These are phyloP conservation scores for Paramecium bursaria DNA, from an alignment of 73 alveolate species.

Conservation along the genomic window DNA sequence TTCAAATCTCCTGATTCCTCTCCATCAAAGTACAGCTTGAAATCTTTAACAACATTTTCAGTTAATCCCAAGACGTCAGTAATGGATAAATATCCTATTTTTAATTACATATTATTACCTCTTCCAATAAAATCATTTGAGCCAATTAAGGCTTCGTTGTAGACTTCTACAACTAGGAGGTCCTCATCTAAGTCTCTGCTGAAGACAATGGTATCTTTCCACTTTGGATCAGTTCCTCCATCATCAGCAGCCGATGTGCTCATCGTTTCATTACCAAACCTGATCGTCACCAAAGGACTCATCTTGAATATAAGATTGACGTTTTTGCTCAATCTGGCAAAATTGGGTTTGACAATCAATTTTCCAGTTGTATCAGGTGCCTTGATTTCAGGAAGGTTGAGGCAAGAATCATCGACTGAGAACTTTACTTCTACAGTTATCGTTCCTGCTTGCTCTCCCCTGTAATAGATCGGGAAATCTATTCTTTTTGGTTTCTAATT, in stretches of 20 bases:
- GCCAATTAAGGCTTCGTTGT: constrained; percentile 34
- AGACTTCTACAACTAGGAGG: constrained; percentile 22
- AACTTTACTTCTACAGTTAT: constrained; percentile 32
- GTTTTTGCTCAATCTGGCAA: constrained; percentile 37
- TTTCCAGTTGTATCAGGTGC: constrained; percentile 60
- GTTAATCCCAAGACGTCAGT: constrained; percentile 36
- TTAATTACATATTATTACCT: constrained; percentile 4
- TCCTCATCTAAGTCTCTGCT: constrained; percentile 43
- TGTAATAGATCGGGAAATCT: background rate
- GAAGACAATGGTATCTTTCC: constrained; percentile 31
- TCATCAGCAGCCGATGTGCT: constrained; percentile 27
- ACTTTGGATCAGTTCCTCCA: constrained; percentile 41
- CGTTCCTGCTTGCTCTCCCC: constrained; percentile 53
- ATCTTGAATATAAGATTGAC: constrained; percentile 19
- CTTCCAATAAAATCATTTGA: constrained; percentile 56
- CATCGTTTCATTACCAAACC: constrained; percentile 58
- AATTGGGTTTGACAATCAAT: constrained; percentile 44
- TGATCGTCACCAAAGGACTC: constrained; percentile 35
- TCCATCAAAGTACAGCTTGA: constrained; percentile 28
- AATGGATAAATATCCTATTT: constrained; percentile 30
- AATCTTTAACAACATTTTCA: constrained; percentile 11
- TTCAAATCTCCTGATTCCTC: constrained; percentile 25
- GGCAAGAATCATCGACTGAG: constrained; percentile 27
- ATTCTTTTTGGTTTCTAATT: constrained; percentile 56
- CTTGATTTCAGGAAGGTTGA: constrained; percentile 40